These are phyloP conservation scores for Hymenoscyphus scutula DNA, from an alignment of 2,329 filamentous ascomycete species.

Conservation along the genomic window DNA sequence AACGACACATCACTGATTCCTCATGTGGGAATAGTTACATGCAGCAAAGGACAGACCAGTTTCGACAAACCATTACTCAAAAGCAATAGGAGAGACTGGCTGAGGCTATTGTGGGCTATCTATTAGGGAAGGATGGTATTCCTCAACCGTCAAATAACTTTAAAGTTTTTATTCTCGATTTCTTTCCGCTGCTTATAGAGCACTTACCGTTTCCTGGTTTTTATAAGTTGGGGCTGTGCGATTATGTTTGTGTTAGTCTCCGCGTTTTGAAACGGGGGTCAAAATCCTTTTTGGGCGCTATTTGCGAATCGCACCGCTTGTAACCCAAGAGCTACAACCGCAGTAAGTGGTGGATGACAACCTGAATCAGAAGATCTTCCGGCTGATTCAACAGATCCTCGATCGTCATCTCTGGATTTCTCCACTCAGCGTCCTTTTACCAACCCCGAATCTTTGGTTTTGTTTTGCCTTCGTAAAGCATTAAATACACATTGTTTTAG, in stretches of 20 bases:
- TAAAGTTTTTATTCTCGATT: too few species aligned
- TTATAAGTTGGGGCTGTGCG: background rate
- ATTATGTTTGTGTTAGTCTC: background rate
- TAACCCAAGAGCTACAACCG: background rate
- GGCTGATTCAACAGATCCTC: background rate
- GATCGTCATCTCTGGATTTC: background rate
- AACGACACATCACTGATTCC: background rate
- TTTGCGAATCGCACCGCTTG: background rate
- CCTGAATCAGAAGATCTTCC: background rate
- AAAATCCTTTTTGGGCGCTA: background rate
- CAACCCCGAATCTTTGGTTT: background rate
- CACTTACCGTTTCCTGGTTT: background rate
- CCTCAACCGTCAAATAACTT: too few species aligned
- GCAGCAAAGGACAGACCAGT: background rate
- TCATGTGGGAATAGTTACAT: background rate
- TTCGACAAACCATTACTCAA: background rate
- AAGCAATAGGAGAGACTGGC: background rate
- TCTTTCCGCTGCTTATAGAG: too few species aligned
- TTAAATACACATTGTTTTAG: background rate
- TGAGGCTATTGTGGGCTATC: background rate
- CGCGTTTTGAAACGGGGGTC: background rate
- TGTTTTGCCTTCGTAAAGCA: background rate
- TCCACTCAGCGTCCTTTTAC: background rate
- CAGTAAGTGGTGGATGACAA: background rate
- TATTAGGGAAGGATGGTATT: background rate